Conservation (phyloP, 2,329 filamentous ascomycete genomes). For the Neopestalotiopsis sp. region DNA sequence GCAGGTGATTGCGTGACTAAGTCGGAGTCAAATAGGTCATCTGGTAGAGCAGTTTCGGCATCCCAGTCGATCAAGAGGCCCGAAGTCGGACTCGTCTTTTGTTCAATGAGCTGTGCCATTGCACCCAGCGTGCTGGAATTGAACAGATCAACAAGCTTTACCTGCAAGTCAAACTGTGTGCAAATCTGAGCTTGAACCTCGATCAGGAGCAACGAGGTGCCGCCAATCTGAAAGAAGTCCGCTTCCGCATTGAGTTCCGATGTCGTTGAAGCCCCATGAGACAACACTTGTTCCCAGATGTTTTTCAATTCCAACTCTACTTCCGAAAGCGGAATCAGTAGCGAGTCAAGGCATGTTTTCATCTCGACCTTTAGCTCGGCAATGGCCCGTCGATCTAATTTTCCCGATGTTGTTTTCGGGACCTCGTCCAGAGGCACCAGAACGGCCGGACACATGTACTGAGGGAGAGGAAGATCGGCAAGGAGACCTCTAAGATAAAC, state of each 20-base stretch:
- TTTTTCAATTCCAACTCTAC: background rate
- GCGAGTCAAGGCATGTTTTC: no score
- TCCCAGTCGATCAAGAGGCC: background rate
- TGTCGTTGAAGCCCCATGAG: background rate
- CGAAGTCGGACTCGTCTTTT: no score
- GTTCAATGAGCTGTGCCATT: background rate
- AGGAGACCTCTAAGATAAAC: background rate
- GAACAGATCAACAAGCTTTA: background rate
- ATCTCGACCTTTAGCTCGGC: background rate
- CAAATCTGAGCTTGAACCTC: background rate
- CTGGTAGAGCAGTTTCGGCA: background rate
- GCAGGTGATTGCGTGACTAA: background rate
- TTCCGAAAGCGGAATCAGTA: background rate
- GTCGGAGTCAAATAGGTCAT: background rate
- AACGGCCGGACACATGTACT: background rate
- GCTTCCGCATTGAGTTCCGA: background rate
- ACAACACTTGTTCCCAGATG: slow-evolving; percentile 1
- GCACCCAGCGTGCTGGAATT: background rate
- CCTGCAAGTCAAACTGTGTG: background rate
- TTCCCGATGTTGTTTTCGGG: background rate
- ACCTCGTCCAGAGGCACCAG: background rate
- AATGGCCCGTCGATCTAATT: background rate
- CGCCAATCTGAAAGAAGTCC: slow-evolving; percentile 10
- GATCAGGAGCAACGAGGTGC: slow-evolving; percentile 7
- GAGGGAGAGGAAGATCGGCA: background rate